phyloP scores from a whole-genome alignment of 768 basidiomycete species.

The Collybia mongolica region DNA sequence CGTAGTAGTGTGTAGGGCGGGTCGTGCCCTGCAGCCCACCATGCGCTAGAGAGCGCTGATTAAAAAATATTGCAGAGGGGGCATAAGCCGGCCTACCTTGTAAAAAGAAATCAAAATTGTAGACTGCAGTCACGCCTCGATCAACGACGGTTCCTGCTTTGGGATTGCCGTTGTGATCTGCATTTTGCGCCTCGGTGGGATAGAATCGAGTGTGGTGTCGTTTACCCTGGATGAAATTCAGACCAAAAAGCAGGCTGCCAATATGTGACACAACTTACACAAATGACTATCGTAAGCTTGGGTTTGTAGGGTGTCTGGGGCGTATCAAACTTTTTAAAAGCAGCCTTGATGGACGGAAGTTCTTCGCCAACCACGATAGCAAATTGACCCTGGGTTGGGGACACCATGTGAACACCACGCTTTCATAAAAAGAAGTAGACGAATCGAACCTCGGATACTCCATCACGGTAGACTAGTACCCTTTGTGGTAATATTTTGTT shows the following conservation, averaged over 20 bases:
- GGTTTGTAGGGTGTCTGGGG: conserved; percentile 45
- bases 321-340: conserved; percentile 52
- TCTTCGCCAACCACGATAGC: conserved; percentile 60
- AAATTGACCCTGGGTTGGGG: conserved; percentile 67
- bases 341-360: conserved; percentile 58
- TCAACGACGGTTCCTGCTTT: conserved; percentile 82
- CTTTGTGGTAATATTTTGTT: conserved; percentile 60
- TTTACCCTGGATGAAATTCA: conserved; percentile 34
- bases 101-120: conserved; percentile 65
- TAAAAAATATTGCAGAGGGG: background rate
- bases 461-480: conserved; percentile 76
- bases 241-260: conserved; percentile 11
- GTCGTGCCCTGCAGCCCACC: conserved; percentile 74
- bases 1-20: conserved; percentile 76
- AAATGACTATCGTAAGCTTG: conserved; percentile 68
- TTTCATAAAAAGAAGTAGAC: background rate
- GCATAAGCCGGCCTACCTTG: conserved; percentile 41
- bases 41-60: conserved; percentile 46
- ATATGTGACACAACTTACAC: conserved; percentile 47
- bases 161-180: conserved; percentile 70
- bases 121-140: conserved; percentile 68
- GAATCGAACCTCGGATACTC: conserved; percentile 67
- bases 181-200: conserved; percentile 48
- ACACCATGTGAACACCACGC: background rate
- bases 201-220: conserved; percentile 62